Percentiles rank a stretch among this genome's conserved stretches.
Conservation (phyloP, 2,329 filamentous ascomycete species). For the Verticillium nubilum region DNA sequence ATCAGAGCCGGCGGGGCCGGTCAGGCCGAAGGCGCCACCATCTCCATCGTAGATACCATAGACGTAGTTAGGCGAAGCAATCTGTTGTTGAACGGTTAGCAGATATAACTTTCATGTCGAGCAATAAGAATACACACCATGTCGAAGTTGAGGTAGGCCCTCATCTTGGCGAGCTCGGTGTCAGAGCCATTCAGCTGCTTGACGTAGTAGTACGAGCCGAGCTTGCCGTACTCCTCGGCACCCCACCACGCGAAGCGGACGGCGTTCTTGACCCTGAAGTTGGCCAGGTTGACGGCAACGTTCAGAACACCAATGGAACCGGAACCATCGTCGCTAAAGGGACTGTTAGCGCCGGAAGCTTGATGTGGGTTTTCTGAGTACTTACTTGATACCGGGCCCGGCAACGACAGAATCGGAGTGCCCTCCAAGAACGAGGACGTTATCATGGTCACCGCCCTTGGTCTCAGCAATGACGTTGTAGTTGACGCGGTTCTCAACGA, state of each 20-base stretch:
- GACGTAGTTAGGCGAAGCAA: conserved; percentile 43
- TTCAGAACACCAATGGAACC: conserved; percentile 44
- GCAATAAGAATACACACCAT: conserved; percentile 30
- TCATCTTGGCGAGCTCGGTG: conserved; percentile 41
- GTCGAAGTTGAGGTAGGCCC: conserved; percentile 52
- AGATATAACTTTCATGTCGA: background rate
- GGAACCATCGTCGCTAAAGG: conserved; percentile 48
- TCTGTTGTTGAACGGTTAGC: conserved; percentile 15
- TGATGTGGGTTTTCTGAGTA: background rate
- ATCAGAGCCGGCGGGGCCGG: conserved; percentile 49
- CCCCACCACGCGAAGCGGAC: conserved; percentile 47
- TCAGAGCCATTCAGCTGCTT: conserved; percentile 32
- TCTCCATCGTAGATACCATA: conserved; percentile 56
- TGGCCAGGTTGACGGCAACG: conserved; percentile 34
- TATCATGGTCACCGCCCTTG: conserved; percentile 39
- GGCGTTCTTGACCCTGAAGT: conserved; percentile 40
- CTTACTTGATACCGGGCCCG: conserved; percentile 52
- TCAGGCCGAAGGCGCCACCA: conserved; percentile 53
- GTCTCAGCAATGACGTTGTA: conserved; percentile 48
- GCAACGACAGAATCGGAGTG: conserved; percentile 43
- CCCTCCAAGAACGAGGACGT: conserved; percentile 41
- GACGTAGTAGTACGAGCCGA: conserved; percentile 45
- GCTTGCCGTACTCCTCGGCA: conserved; percentile 44
- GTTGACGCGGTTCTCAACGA: conserved; percentile 40
- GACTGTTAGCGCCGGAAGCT: background rate